A percentile compares a stretch with the other conserved stretches of the same genome.
phyloP scores from a whole-genome alignment of 495 filamentous ascomycete species.

The Penicillium silybi region DNA sequence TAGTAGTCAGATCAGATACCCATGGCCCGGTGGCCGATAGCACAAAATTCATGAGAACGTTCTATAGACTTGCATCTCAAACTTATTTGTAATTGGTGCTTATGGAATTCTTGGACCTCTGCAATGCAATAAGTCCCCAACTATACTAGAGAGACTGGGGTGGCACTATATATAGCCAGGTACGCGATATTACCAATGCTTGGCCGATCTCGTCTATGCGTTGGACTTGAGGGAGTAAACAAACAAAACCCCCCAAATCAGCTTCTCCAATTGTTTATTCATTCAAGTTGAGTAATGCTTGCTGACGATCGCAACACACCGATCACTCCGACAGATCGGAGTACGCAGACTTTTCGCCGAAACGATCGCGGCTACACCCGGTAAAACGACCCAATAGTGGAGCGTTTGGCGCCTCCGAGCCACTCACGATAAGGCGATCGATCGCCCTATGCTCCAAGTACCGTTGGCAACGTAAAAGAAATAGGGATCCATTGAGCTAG shows the following conservation, averaged over 20 bases:
- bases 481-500: slow-evolving; percentile 5
- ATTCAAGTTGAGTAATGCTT: not conserved
- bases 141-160: not conserved
- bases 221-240: not conserved
- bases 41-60: not conserved
- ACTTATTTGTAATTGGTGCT: not conserved
- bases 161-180: not conserved
- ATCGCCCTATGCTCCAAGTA: slow-evolving; percentile 11
- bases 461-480: slow-evolving; percentile 19
- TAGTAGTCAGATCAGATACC: slow-evolving; percentile 22
- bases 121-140: not conserved
- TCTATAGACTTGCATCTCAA: not conserved
- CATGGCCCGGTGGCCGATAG: slow-evolving; percentile 11
- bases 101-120: not conserved
- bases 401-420: slow-evolving; percentile 5
- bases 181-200: not conserved
- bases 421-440: slow-evolving; percentile 16
- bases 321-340: slow-evolving; percentile 24
- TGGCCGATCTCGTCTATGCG: no score
- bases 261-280: not conserved
- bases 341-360: slow-evolving; percentile 17
- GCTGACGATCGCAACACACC: slow-evolving; percentile 7
- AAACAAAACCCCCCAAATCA: not conserved
- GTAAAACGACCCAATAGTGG: slow-evolving; percentile 15
- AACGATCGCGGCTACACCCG: slow-evolving; percentile 10